Evolutionary conservation across 2,329 filamentous ascomycete species (phyloP).

Genomic region (Fusarium devonianum): DNA sequence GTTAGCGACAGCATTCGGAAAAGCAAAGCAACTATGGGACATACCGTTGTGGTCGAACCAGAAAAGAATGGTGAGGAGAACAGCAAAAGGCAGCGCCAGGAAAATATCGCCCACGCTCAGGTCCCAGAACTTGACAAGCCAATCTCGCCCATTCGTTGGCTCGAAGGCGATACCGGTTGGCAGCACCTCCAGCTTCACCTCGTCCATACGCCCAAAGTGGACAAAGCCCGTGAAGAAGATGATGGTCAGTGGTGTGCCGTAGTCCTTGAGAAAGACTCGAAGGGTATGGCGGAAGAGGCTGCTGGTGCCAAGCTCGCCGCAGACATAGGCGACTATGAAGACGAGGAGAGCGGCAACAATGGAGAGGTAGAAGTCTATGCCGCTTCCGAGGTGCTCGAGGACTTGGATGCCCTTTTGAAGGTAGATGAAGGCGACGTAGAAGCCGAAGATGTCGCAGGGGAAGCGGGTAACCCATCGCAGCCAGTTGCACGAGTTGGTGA

Average conservation of each 20-base stretch:
- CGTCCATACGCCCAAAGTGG: slow-evolving; percentile 82
- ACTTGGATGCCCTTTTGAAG: slow-evolving; percentile 91
- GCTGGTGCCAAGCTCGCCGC: slow-evolving; percentile 73
- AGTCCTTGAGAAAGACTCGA: slow-evolving; percentile 86
- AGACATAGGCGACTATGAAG: slow-evolving; percentile 77
- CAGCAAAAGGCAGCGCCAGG: slow-evolving; percentile 83
- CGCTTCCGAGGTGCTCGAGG: slow-evolving; percentile 74
- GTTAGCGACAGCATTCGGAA: slow-evolving; percentile 10
- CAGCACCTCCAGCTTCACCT: slow-evolving; percentile 72
- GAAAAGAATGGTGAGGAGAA: slow-evolving; percentile 84
- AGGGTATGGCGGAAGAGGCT: slow-evolving; percentile 77
- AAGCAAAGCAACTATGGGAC: slow-evolving; percentile 33
- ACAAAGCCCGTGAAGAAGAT: slow-evolving; percentile 92
- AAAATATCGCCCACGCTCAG: slow-evolving; percentile 77
- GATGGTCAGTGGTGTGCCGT: slow-evolving; percentile 82
- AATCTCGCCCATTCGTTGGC: slow-evolving; percentile 75
- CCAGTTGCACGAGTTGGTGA: slow-evolving; percentile 86
- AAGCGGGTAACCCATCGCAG: slow-evolving; percentile 91
- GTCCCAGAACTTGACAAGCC: slow-evolving; percentile 86
- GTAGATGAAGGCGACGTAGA: slow-evolving; percentile 93
- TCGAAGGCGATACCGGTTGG: slow-evolving; percentile 81
- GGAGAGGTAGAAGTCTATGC: slow-evolving; percentile 77
- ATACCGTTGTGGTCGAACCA: slow-evolving; percentile 89
- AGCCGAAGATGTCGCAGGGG: slow-evolving; percentile 92
- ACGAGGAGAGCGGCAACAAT: slow-evolving; percentile 79